Conservation (phyloP, 495 filamentous ascomycete genomes). For the Penicillium egyptiacum region DNA sequence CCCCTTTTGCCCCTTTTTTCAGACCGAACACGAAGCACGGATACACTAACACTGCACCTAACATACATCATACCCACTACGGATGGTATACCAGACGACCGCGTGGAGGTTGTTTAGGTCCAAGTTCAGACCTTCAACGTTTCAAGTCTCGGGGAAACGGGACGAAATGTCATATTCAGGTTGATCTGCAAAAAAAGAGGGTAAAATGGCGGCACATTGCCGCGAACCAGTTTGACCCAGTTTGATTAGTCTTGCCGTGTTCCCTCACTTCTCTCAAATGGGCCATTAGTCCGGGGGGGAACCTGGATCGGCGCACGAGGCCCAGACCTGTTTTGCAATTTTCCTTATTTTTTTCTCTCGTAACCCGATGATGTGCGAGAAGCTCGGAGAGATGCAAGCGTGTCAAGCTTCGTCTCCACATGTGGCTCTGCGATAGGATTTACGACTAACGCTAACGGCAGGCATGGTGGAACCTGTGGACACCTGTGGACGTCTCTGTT, state of each 20-base stretch:
- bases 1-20: conserved; percentile 19
- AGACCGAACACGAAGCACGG: conserved; percentile 6
- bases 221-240: background rate
- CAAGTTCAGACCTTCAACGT: background rate
- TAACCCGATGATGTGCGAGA: background rate
- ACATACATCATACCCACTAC: background rate
- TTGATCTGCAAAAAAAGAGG: too few species aligned
- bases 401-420: conserved; percentile 15
- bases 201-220: background rate
- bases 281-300: conserved; percentile 12
- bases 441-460: background rate
- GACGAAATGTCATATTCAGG: background rate
- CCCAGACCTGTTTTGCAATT: background rate
- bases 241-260: background rate
- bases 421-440: conserved; percentile 3
- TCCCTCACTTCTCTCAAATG: conserved; percentile 4
- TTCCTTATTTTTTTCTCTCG: background rate
- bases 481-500: conserved; percentile 1
- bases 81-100: too few species aligned
- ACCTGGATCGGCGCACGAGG: conserved; percentile 11
- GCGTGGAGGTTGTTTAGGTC: background rate
- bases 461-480: background rate
- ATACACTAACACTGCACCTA: background rate
- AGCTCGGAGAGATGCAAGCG: conserved; percentile 5
- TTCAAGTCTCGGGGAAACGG: conserved; percentile 7